Evolutionary conservation across 208 protist genomes (phyloP), one percentile per base, ranked within the genome.

Genomic region (Jaenimonas drosophilae): DNA sequence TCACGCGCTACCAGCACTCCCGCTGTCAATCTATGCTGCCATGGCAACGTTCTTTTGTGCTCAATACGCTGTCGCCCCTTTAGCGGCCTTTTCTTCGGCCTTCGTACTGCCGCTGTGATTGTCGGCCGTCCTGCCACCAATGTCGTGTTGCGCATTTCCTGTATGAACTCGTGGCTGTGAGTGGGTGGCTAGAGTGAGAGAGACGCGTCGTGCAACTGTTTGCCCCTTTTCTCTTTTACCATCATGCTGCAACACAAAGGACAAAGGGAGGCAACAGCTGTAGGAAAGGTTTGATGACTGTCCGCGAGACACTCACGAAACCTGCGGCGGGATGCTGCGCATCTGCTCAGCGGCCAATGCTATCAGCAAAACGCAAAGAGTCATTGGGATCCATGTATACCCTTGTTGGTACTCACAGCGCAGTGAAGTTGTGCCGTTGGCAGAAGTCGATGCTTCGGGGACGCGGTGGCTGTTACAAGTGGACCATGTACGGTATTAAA

Each of bases 381-480:
- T 52, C 70, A 21, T 58, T 93, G 7, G 64, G 57, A 20, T 70
- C 54, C 3, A 93, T 81, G 67, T 97, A 97, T 64, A 75, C 65
- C 16, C 60, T 97, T 1, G 84, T 97, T 4, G 95, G 95, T 7
- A 88, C 74, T 11, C 96, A 98, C 72, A 96, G 81, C 36, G 96
- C 95, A 2, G 94, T 98, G 30, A 98, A 98, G 69, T 64, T 98
- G 30, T 98, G 95, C 62, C 70, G 96, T 11, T 98, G 95, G 95
- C 97, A 97, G 34, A 98, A 98, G 72, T 91, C 91, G 20, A 97
- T 97, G 90, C 75, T 98, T 63, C 83, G 95, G 5, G 96, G 94
- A 6, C 54, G 95, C 4, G 96, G 96, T 27, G 94, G 95, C 0
- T 98, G 95, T 67, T 98, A 98, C 76, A 98, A 98, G 66, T 96